phyloP scores from a whole-genome alignment of 306 rosid species.

The Neltuma alba region DNA sequence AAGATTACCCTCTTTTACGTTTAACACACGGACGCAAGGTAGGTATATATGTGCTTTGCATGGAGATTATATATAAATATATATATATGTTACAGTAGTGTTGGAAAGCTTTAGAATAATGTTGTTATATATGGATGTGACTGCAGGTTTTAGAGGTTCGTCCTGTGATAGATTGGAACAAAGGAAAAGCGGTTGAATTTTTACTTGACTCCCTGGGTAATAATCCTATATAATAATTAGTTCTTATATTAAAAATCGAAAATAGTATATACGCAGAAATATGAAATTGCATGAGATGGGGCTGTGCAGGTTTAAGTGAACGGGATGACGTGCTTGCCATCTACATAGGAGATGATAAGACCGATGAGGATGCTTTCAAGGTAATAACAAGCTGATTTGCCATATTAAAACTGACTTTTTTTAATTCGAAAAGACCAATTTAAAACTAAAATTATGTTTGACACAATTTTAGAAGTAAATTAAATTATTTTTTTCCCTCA shows the following conservation, averaged over 20 bases:
- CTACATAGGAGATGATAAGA: constrained; percentile 63
- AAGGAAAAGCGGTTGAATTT: constrained; percentile 97
- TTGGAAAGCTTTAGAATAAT: not conserved
- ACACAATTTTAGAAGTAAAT: too few relatives aligned
- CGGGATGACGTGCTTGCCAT: constrained; percentile 59
- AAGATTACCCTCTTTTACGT: constrained; percentile 78
- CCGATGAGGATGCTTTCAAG: constrained; percentile 80
- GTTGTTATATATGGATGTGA: not conserved
- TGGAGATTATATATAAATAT: not conserved
- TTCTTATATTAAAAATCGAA: too few relatives aligned
- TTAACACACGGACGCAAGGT: constrained; percentile 95
- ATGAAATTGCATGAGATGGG: not conserved
- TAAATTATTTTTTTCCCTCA: too few relatives aligned
- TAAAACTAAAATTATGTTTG: too few relatives aligned
- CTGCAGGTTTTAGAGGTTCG: constrained; percentile 98
- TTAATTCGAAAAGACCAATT: too few relatives aligned
- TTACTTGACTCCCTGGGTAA: constrained; percentile 84
- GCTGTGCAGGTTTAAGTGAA: constrained; percentile 48
- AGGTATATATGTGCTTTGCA: not conserved
- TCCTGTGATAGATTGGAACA: constrained; percentile 93
- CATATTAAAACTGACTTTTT: too few relatives aligned
- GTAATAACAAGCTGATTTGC: too few relatives aligned
- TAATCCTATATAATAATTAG: too few relatives aligned
- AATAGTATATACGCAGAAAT: too few relatives aligned
- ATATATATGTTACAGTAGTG: too few relatives aligned